Conservation (phyloP, 192 early-diverging fungal genomes). For the Lunasporangiospora selenospora region DNA sequence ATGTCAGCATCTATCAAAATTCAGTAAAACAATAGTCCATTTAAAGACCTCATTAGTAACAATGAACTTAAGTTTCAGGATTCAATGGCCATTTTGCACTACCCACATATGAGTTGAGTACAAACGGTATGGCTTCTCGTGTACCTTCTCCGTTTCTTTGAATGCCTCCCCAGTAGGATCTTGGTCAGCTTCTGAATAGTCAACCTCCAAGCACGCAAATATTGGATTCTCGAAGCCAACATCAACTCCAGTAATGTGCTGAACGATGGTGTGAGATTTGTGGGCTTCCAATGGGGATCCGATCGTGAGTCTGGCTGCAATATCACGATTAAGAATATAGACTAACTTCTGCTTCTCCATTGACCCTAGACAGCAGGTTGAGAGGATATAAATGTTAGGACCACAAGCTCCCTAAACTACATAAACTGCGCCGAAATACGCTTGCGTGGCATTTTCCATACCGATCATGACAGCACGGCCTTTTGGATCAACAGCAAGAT, state of each 20-base stretch:
- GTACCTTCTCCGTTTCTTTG: slow-evolving; percentile 75
- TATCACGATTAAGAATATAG: slow-evolving; percentile 96
- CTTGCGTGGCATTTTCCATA: slow-evolving; percentile 13
- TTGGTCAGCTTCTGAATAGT: slow-evolving; percentile 83
- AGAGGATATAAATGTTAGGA: too few relatives aligned
- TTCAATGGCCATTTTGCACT: too few relatives aligned
- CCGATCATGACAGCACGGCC: slow-evolving; percentile 96
- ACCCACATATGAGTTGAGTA: too few relatives aligned
- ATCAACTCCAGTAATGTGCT: slow-evolving; percentile 88
- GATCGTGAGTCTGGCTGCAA: slow-evolving; percentile 79
- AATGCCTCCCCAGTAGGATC: slow-evolving; percentile 76
- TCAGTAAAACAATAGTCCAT: not conserved
- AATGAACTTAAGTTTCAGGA: slow-evolving; percentile 22
- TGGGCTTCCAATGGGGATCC: slow-evolving; percentile 97
- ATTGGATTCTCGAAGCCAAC: slow-evolving; percentile 99
- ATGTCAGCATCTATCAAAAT: slow-evolving; percentile 71
- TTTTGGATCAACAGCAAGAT: slow-evolving; percentile 94
- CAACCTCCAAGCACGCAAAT: slow-evolving; percentile 93
- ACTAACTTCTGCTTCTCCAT: slow-evolving; percentile 96
- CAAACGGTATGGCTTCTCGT: not conserved
- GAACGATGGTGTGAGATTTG: slow-evolving; percentile 78
- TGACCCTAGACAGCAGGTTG: slow-evolving; percentile 60
- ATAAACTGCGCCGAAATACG: not conserved
- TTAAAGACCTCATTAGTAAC: slow-evolving; percentile 12
- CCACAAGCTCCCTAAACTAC: too few relatives aligned